Evolutionary conservation across 2,329 filamentous ascomycete species (phyloP), one percentile per base, ranked within the genome.

Genomic region (Alternaria novae-zelandiae): DNA sequence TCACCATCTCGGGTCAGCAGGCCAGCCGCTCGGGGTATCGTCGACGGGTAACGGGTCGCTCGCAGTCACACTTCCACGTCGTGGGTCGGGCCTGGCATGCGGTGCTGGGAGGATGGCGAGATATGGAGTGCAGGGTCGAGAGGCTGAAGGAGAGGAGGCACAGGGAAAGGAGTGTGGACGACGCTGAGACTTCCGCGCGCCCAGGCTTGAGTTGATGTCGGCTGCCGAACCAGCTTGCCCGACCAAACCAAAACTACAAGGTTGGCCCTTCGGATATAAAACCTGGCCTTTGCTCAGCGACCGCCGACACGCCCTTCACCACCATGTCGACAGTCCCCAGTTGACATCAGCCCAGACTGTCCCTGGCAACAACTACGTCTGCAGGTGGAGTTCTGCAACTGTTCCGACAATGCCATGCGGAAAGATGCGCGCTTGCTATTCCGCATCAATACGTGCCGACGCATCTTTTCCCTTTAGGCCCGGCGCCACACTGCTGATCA

Each of bases 1-100:
- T 78, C 64, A 79, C 76, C 77, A 79, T 79, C 68, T 69, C 74
- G 73, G 66, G 70, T 74, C 74, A 75, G 74, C 76, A 73, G 74
- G 69, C 69, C 74, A 74, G 76, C 71, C 68, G 75, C 70, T 72
- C 73, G 61, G 57, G 58, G 57, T 60, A 54, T 66, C 61, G 57
- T 41, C 36, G 15, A 41, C 36, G 36, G 36, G 36, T 63, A 62
- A 61, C 67, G 67, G 58, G 60, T 63, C 63, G 66, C 54, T 61
- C 67, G 57, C 66, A 60, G 54, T 63, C 64, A 61, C 65, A 61
- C 66, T 65, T 67, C 54, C 44, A 57, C 58, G 43, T 43, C 57
- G 17, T 49, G 51, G 36, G 60, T 47, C 54, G 64, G 54, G 44
- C 55, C 43, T 61, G 59, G 59, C 68, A 71, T 68, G 65, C n/a